Conservation (phyloP, 2,329 filamentous ascomycete species). For the Incumbomyces lentus region DNA sequence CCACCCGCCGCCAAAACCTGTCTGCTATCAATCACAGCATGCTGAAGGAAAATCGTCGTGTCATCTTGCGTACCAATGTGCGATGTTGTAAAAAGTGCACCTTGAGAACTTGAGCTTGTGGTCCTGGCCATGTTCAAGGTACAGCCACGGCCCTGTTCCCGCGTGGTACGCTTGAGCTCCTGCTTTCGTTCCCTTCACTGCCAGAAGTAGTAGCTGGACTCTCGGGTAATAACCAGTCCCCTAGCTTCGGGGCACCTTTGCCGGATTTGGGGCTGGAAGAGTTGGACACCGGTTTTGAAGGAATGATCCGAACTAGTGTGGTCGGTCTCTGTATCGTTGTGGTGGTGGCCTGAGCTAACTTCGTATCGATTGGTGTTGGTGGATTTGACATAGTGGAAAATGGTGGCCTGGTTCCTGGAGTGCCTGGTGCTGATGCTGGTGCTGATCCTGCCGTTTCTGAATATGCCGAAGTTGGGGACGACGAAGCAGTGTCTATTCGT, state of each 20-base stretch:
- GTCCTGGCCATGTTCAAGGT: too few relatives aligned
- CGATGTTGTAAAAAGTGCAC: too few relatives aligned
- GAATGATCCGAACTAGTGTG: neutral
- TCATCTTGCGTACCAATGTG: too few relatives aligned
- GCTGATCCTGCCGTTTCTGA: neutral
- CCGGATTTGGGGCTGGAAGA: neutral
- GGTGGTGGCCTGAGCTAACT: neutral
- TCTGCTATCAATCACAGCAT: too few relatives aligned
- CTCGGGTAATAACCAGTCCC: constrained; percentile 4
- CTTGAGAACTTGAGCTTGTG: too few relatives aligned
- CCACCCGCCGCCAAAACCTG: too few relatives aligned
- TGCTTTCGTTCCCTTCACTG: neutral
- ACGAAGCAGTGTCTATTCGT: neutral
- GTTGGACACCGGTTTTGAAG: neutral
- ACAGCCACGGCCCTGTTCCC: too few relatives aligned
- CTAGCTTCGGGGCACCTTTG: neutral
- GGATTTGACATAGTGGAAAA: neutral
- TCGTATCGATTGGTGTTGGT: neutral
- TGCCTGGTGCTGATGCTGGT: neutral
- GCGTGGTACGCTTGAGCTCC: neutral
- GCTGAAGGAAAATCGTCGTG: too few relatives aligned
- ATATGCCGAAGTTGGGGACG: neutral
- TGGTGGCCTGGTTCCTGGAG: neutral
- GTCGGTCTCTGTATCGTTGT: neutral
- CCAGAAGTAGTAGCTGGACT: neutral